A percentile compares a stretch with the other conserved stretches of the same genome.
These are phyloP conservation scores for Tetrahymena borealis DNA, from an alignment of 73 alveolate species.

Conservation along the genomic window DNA sequence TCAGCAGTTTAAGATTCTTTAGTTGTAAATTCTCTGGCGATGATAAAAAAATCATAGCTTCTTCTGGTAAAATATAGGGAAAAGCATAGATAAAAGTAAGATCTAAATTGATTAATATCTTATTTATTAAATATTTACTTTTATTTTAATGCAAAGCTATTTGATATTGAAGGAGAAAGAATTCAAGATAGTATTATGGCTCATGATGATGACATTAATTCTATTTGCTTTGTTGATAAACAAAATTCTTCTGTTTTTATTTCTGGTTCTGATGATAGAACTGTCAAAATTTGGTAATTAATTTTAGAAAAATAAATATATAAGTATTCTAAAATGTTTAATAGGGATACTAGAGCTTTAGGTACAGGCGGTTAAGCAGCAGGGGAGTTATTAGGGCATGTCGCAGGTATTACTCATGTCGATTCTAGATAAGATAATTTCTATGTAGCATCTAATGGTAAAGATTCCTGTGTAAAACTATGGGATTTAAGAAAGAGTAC, in stretches of 20 bases:
- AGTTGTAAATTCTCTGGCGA: neutral
- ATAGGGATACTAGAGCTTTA: conserved; percentile 56
- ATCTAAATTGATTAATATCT: no score
- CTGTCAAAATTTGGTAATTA: conserved; percentile 53
- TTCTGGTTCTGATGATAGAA: conserved; percentile 75
- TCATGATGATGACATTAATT: conserved; percentile 70
- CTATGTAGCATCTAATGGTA: conserved; percentile 62
- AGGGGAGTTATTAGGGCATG: conserved; percentile 72
- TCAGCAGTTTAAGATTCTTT: neutral
- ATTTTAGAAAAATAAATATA: neutral
- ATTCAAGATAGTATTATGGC: conserved; percentile 10
- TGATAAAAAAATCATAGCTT: neutral
- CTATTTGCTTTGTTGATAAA: conserved; percentile 66
- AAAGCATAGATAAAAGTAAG: neutral
- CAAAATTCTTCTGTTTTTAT: conserved; percentile 53
- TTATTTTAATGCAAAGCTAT: no score
- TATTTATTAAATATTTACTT: no score
- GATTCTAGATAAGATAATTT: conserved; percentile 61
- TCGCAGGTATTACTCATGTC: conserved; percentile 68
- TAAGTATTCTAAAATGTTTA: neutral
- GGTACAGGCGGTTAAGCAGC: conserved; percentile 27
- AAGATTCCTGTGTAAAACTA: conserved; percentile 54
- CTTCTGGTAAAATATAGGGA: neutral
- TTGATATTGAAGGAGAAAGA: neutral
- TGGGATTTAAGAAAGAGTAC: conserved; percentile 73